Conservation (phyloP, 2,329 filamentous ascomycete species). For the Capronia epimyces region DNA sequence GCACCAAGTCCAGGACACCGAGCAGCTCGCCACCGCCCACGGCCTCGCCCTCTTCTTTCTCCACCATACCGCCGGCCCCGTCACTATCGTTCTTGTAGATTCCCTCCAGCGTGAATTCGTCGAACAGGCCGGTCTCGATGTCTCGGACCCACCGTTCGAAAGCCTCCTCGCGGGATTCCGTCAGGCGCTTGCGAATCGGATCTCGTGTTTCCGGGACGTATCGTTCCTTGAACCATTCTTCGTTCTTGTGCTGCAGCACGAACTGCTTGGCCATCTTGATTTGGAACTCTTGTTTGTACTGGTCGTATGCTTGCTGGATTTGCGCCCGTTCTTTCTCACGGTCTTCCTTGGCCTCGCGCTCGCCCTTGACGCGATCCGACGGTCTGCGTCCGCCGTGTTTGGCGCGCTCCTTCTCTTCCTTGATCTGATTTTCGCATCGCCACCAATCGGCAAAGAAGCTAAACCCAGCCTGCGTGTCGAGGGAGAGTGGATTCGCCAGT, state of each 20-base stretch:
- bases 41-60: slow-evolving; percentile 94
- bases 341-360: slow-evolving; percentile 58
- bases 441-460: slow-evolving; percentile 66
- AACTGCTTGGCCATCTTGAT: slow-evolving; percentile 78
- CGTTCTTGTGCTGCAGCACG: slow-evolving; percentile 84
- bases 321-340: slow-evolving; percentile 57
- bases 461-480: slow-evolving; percentile 63
- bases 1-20: slow-evolving; percentile 84
- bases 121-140: slow-evolving; percentile 76
- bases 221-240: slow-evolving; percentile 97
- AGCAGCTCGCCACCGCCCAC: slow-evolving; percentile 87
- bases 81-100: slow-evolving; percentile 91
- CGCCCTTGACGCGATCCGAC: slow-evolving; percentile 54
- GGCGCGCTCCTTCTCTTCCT: slow-evolving; percentile 58
- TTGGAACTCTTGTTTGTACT: slow-evolving; percentile 61
- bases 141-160: slow-evolving; percentile 89
- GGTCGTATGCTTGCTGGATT: slow-evolving; percentile 60
- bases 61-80: slow-evolving; percentile 73
- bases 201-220: slow-evolving; percentile 81
- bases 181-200: slow-evolving; percentile 66
- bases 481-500: slow-evolving; percentile 55
- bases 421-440: slow-evolving; percentile 58
- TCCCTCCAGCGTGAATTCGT: slow-evolving; percentile 90
- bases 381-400: slow-evolving; percentile 54
- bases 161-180: slow-evolving; percentile 69